These are phyloP conservation scores for Gossypium arboreum DNA, from an alignment of 345 rosid genomes.

Conservation along the genomic window DNA sequence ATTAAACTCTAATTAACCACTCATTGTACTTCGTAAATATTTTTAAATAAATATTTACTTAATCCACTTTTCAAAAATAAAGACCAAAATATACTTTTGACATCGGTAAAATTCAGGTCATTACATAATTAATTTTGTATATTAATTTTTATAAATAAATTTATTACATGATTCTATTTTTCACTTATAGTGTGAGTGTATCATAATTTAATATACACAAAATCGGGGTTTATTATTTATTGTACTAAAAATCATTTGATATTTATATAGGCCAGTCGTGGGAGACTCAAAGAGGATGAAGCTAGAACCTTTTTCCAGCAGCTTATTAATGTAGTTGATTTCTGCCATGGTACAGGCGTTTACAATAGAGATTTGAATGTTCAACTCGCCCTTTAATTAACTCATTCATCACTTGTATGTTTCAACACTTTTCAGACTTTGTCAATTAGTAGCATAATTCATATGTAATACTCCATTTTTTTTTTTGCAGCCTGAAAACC, in stretches of 20 bases:
- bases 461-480: slow-evolving; percentile 7
- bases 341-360: slow-evolving; percentile 70
- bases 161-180: too few species aligned
- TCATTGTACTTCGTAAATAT: too few species aligned
- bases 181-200: too few species aligned
- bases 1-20: too few species aligned
- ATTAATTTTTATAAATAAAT: too few species aligned
- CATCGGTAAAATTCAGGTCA: too few species aligned
- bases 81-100: too few species aligned
- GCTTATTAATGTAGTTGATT: slow-evolving; percentile 68
- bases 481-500: slow-evolving; percentile 81
- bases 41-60: too few species aligned
- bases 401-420: neutral
- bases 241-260: neutral
- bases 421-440: neutral
- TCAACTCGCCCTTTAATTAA: neutral
- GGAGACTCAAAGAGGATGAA: slow-evolving; percentile 55
- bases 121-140: too few species aligned
- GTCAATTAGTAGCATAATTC: neutral
- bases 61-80: too few species aligned
- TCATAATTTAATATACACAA: too few species aligned
- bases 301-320: slow-evolving; percentile 67
- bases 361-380: slow-evolving; percentile 79
- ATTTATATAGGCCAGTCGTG: slow-evolving; percentile 54
- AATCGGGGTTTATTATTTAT: neutral